Conservation (phyloP, 2,329 filamentous ascomycete species). For the Calonectria pauciramosa region DNA sequence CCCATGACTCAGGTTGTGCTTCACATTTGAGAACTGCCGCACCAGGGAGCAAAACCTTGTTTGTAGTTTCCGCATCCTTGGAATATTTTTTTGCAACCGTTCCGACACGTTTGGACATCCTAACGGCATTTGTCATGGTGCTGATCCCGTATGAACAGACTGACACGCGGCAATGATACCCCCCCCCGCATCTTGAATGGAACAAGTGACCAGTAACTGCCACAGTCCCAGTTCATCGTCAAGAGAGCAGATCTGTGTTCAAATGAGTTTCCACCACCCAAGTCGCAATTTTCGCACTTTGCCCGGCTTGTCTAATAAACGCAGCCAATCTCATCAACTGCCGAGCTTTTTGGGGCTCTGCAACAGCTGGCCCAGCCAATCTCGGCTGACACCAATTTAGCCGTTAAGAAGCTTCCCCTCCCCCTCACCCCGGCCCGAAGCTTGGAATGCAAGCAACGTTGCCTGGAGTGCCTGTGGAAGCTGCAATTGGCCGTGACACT, state of each 20-base stretch:
- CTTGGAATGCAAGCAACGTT: conserved; percentile 3
- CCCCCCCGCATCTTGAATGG: neutral
- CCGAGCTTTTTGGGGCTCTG: neutral
- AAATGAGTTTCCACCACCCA: neutral
- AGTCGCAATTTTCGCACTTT: neutral
- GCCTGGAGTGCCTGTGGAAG: neutral
- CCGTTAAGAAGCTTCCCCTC: neutral
- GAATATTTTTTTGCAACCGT: neutral
- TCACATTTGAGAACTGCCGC: neutral
- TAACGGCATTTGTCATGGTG: neutral
- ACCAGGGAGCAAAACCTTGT: neutral
- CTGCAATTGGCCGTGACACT: neutral
- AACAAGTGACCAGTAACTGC: neutral
- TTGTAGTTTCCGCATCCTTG: neutral
- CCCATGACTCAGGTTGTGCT: neutral
- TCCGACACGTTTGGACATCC: neutral
- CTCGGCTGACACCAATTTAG: conserved; percentile 13
- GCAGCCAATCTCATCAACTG: neutral
- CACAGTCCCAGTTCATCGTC: neutral
- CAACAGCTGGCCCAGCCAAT: too few species aligned
- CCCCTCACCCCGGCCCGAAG: neutral
- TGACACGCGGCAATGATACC: neutral
- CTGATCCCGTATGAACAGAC: neutral
- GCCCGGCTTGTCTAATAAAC: neutral
- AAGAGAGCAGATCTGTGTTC: neutral